Evolutionary conservation across 441 rosid genomes (phyloP), one percentile per base, ranked within the genome.

Genomic region (Flueggea neowawraea): DNA sequence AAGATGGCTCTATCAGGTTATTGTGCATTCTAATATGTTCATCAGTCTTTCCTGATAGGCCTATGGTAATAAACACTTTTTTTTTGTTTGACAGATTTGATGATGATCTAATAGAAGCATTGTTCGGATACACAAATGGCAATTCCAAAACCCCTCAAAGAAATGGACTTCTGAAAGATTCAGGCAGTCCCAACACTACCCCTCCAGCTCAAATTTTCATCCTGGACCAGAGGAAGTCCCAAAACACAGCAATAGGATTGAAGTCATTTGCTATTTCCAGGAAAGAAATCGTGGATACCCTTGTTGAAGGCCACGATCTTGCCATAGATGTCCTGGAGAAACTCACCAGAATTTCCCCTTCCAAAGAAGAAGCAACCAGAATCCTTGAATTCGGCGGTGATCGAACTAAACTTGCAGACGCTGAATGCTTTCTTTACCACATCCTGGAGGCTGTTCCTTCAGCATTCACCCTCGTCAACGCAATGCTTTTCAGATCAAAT

Each of bases 401-500:
- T 56, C 79, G 84, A 7, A 36, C 66, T 52, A 65, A 58, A 58
- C 85, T 87, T 32, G 79, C 85, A 22, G 84, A 71, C 59, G 94
- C 87, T 2, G 94, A 87, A 57, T 68, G 78, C n/a, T 87, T 82
- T 78, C 82, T 82, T 48, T 76, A 66, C 73, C 52, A 76, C 58
- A 61, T 82, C 76, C 83, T 87, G 59, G 76, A 77, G 65, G 79
- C 75, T 11, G 64, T 83, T 63, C 90, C 94, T 36, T 79, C 85
- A 3, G 82, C 94, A 32, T 84, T 87, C 64, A 44, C 66, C 32
- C 72, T 85, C 3, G 58, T 81, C 60, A 67, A 76, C n/a, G 82
- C 88, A 4, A 82, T 84, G 87, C 85, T 78, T 36, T 87, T 87
- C 62, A 78, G 75, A 67, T 76, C 76, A 33, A 83, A 73, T 66